Percentiles rank a stretch among this genome's conserved stretches.
These are phyloP conservation scores for Odonthalia washingtoniensis DNA, from an alignment of 31 red algal genomes.

Conservation along the genomic window DNA sequence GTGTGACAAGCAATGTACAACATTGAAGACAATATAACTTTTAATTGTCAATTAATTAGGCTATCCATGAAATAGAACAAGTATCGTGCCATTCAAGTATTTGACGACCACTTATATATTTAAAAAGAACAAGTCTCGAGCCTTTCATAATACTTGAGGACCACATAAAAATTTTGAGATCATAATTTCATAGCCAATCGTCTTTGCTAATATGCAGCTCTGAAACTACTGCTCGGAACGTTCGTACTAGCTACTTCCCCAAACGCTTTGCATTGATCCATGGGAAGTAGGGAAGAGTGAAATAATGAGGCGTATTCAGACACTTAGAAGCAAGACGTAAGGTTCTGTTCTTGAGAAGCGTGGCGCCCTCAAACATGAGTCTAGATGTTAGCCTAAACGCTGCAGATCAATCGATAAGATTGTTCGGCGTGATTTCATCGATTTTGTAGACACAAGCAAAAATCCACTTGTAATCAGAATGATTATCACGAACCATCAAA, in stretches of 20 bases:
- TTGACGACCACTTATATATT: too few relatives aligned
- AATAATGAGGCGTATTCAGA: slow-evolving; percentile 7
- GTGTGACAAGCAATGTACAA: too few relatives aligned
- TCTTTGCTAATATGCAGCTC: too few relatives aligned
- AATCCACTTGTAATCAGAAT: slow-evolving; percentile 12
- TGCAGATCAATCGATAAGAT: not conserved
- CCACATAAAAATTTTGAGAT: too few relatives aligned
- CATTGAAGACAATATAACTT: too few relatives aligned
- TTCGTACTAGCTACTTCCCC: not conserved
- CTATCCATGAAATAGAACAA: too few relatives aligned
- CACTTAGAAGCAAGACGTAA: not conserved
- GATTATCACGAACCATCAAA: slow-evolving; percentile 5
- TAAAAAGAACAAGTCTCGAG: too few relatives aligned
- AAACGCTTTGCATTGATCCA: not conserved
- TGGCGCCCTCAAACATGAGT: not conserved
- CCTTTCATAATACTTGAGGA: too few relatives aligned
- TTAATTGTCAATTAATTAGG: too few relatives aligned
- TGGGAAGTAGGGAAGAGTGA: not conserved
- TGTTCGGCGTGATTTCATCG: not conserved
- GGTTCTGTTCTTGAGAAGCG: not conserved
- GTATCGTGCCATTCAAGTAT: too few relatives aligned
- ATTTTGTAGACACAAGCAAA: not conserved
- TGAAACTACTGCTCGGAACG: slow-evolving; percentile 15
- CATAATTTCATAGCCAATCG: too few relatives aligned
- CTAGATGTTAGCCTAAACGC: slow-evolving; percentile 5